A percentile compares a stretch with the other conserved stretches of the same genome.
Conservation (phyloP, 129 eudicot species). For the Flaveria bidentis region DNA sequence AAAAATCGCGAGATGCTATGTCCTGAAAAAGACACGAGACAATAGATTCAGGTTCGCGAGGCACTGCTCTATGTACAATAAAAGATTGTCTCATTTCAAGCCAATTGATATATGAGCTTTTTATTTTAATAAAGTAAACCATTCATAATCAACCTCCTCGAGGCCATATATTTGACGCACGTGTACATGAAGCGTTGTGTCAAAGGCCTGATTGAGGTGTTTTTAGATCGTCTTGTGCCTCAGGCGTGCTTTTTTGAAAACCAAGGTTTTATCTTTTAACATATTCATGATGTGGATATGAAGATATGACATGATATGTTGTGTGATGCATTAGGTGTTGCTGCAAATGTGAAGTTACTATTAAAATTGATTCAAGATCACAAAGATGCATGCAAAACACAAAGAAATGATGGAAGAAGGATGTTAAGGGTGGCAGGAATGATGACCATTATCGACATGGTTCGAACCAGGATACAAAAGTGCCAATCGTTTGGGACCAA, state of each 20-base stretch:
- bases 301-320: not conserved
- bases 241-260: not conserved
- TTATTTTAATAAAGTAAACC: not conserved
- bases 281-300: not conserved
- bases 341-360: slow-evolving; percentile 72
- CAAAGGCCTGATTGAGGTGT: not conserved
- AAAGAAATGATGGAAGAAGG: slow-evolving; percentile 53
- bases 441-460: slow-evolving; percentile 85
- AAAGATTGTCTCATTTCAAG: not conserved
- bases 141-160: not conserved
- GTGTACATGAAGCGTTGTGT: not conserved
- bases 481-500: slow-evolving; percentile 65
- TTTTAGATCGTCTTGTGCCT: not conserved
- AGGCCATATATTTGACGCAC: not conserved
- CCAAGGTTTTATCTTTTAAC: not conserved
- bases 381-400: slow-evolving; percentile 64
- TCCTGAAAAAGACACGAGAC: not conserved
- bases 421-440: slow-evolving; percentile 86
- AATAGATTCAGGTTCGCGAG: not conserved
- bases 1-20: not conserved
- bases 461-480: slow-evolving; percentile 61
- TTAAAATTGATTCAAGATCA: slow-evolving; percentile 79
- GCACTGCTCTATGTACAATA: not conserved
- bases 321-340: slow-evolving; percentile 55
- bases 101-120: no score